These are phyloP conservation scores for Pyrrhoderma noxium DNA, from an alignment of 1,284 basidiomycete species.

Conservation along the genomic window DNA sequence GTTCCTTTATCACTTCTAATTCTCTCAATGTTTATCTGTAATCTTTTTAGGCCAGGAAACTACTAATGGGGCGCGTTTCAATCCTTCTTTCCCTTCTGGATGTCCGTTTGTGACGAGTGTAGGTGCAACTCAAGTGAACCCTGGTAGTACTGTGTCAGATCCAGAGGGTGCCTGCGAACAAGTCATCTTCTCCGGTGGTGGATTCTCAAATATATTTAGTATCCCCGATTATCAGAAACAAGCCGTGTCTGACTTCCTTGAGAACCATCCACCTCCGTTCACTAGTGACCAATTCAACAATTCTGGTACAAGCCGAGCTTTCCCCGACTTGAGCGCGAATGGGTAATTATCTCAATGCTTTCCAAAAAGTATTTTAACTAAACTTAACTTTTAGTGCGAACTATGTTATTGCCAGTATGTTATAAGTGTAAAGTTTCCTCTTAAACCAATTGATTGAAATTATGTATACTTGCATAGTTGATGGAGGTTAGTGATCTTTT, in stretches of 20 bases:
- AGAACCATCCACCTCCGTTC: slow-evolving; percentile 26
- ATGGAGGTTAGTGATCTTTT: slow-evolving; percentile 12
- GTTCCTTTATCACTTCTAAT: slow-evolving; percentile 13
- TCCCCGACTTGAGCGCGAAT: slow-evolving; percentile 23
- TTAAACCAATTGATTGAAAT: slow-evolving; percentile 1
- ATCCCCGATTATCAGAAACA: slow-evolving; percentile 28
- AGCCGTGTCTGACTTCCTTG: slow-evolving; percentile 24
- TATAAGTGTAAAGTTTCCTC: slow-evolving; percentile 16
- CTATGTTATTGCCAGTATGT: slow-evolving; percentile 24
- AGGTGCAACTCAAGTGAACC: slow-evolving; percentile 30
- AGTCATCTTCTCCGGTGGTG: slow-evolving; percentile 29
- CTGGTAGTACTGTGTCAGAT: slow-evolving; percentile 21
- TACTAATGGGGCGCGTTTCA: slow-evolving; percentile 24
- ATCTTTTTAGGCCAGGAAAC: slow-evolving; percentile 19
- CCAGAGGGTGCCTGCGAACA: slow-evolving; percentile 25
- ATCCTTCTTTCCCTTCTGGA: slow-evolving; percentile 28
- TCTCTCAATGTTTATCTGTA: background rate
- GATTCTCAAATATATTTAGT: slow-evolving; percentile 31
- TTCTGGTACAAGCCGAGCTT: slow-evolving; percentile 25
- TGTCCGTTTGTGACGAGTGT: slow-evolving; percentile 26
- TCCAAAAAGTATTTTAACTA: background rate
- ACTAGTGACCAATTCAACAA: slow-evolving; percentile 24
- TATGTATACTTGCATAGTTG: slow-evolving; percentile 5
- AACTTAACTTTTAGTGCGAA: slow-evolving; percentile 17
- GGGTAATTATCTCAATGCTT: slow-evolving; percentile 14